phyloP scores from a whole-genome alignment of 169 alveolate species.

The Cryptosporidium ubiquitum region DNA sequence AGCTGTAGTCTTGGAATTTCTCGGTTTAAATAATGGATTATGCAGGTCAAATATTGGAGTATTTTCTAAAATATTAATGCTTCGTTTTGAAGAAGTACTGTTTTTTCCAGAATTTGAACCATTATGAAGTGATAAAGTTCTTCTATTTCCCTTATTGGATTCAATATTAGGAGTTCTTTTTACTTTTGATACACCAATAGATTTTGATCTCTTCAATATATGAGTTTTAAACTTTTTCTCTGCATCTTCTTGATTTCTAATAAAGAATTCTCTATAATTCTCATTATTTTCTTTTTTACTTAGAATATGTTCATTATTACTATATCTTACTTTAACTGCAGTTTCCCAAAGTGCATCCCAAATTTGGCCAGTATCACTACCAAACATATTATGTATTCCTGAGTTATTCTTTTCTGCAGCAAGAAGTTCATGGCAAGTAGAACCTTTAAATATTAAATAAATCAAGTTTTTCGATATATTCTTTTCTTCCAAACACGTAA shows the following conservation, averaged over 20 bases:
- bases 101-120: background rate
- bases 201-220: slow-evolving; percentile 11
- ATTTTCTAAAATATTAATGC: slow-evolving; percentile 5
- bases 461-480: slow-evolving; percentile 14
- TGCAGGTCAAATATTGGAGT: background rate
- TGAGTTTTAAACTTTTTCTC: slow-evolving; percentile 16
- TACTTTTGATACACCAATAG: background rate
- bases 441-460: slow-evolving; percentile 27
- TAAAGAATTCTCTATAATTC: slow-evolving; percentile 32
- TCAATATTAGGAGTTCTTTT: background rate
- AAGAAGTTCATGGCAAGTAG: slow-evolving; percentile 49
- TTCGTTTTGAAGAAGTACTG: background rate
- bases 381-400: slow-evolving; percentile 47
- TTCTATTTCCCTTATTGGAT: background rate
- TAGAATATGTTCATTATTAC: background rate
- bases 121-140: background rate
- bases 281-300: background rate
- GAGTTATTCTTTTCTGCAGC: slow-evolving; percentile 33
- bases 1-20: background rate
- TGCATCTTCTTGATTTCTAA: slow-evolving; percentile 33
- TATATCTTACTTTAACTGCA: slow-evolving; percentile 42
- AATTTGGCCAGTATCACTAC: slow-evolving; percentile 2
- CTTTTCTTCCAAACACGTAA: slow-evolving; percentile 3
- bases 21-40: background rate
- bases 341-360: slow-evolving; percentile 69